Conservation (phyloP, 202 grass and related monocot genomes). For the Sporobolus alterniflorus region DNA sequence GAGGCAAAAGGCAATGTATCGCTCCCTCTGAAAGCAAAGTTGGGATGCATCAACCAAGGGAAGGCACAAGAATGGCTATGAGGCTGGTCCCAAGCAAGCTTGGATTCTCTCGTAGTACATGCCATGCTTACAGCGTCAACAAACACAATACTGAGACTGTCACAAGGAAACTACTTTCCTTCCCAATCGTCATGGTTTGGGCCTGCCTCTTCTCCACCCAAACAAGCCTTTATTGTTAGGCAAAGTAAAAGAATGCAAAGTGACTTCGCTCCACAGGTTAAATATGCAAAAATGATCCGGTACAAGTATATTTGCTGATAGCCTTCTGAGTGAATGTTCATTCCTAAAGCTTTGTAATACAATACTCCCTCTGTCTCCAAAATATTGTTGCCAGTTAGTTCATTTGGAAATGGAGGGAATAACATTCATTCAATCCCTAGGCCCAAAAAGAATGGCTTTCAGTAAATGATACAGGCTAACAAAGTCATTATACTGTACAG, state of each 20-base stretch:
- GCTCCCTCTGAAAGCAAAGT: slow-evolving; percentile 46
- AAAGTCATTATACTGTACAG: slow-evolving; percentile 27
- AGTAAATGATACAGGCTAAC: background rate
- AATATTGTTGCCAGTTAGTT: too few relatives aligned
- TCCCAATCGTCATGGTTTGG: too few relatives aligned
- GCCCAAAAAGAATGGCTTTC: slow-evolving; percentile 8
- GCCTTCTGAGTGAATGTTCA: background rate
- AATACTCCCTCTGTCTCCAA: too few relatives aligned
- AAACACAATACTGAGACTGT: background rate
- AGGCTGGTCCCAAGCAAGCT: slow-evolving; percentile 25
- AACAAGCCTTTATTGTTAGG: background rate
- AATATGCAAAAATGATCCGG: background rate
- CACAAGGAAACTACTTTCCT: too few relatives aligned
- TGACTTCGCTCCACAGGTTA: background rate
- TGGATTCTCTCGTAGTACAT: slow-evolving; percentile 13
- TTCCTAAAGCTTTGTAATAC: background rate
- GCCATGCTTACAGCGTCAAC: slow-evolving; percentile 21
- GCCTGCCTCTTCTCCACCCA: background rate
- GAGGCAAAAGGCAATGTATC: slow-evolving; percentile 41
- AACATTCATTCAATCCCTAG: too few relatives aligned
- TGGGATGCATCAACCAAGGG: slow-evolving; percentile 28
- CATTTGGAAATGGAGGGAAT: too few relatives aligned
- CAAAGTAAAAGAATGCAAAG: background rate
- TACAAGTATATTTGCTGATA: background rate
- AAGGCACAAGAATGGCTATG: slow-evolving; percentile 11